A percentile compares a stretch with the other conserved stretches of the same genome.
phyloP scores from a whole-genome alignment of 1,139 yeast genomes.

The Geotrichum siamense region DNA sequence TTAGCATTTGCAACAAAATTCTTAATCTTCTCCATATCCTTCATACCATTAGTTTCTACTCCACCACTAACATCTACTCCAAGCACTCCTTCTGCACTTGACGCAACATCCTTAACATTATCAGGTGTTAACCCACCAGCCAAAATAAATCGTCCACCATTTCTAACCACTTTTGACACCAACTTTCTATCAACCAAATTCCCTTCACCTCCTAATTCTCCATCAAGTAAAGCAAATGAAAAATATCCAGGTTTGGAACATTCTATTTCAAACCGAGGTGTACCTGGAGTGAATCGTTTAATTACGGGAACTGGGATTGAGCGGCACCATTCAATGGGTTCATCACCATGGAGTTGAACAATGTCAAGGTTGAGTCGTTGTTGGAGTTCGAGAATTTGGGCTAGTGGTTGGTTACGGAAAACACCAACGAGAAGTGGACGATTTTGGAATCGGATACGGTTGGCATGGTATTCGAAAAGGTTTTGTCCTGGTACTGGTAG shows the following conservation, averaged over 20 bases:
- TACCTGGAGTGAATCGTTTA: conserved; percentile 63
- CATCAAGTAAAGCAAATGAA: conserved; percentile 63
- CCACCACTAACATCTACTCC: conserved; percentile 97
- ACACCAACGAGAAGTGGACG: conserved; percentile 83
- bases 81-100: conserved; percentile 44
- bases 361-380: conserved; percentile 54
- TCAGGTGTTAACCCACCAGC: conserved; percentile 87
- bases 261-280: conserved; percentile 38
- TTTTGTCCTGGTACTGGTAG: conserved; percentile 11
- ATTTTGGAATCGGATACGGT: neutral
- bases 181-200: conserved; percentile 60
- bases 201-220: conserved; percentile 93
- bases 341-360: conserved; percentile 86
- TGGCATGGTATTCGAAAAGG: neutral
- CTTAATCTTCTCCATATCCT: conserved; percentile 57
- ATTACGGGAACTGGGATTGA: conserved; percentile 56
- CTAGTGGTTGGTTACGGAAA: conserved; percentile 70
- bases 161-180: conserved; percentile 35
- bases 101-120: conserved; percentile 52
- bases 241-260: conserved; percentile 39
- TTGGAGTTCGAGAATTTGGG: conserved; percentile 48
- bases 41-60: conserved; percentile 70
- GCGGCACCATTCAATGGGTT: conserved; percentile 51
- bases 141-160: conserved; percentile 50
- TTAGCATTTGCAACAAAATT: conserved; percentile 50